phyloP scores from a whole-genome alignment of 2,329 filamentous ascomycete genomes.

The Juglanconis juglandina region DNA sequence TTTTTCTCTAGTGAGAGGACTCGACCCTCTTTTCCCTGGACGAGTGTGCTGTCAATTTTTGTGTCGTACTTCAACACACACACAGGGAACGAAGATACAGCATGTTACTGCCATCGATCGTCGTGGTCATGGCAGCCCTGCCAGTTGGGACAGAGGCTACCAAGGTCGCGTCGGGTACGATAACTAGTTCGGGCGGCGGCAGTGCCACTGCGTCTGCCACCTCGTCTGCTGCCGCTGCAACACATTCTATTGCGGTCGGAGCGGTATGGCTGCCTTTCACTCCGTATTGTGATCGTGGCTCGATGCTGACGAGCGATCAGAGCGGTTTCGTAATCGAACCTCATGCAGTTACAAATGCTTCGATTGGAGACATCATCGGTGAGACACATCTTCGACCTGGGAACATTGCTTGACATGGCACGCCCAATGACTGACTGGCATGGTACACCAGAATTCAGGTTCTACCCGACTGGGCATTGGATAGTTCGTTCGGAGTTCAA shows the following conservation, averaged over 20 bases:
- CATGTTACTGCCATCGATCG: conserved; percentile 17
- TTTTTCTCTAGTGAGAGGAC: neutral
- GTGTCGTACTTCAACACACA: neutral
- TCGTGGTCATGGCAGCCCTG: conserved; percentile 14
- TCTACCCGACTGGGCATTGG: conserved; percentile 62
- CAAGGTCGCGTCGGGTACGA: neutral
- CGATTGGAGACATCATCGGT: conserved; percentile 48
- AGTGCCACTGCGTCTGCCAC: conserved; percentile 3
- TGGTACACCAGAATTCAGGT: conserved; percentile 46
- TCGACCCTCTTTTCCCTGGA: too few species aligned
- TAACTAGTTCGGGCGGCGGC: neutral
- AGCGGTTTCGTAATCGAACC: conserved; percentile 35
- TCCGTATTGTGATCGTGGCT: conserved; percentile 18
- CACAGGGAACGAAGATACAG: neutral
- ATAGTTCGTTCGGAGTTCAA: conserved; percentile 59
- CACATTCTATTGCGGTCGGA: conserved; percentile 28
- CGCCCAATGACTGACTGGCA: conserved; percentile 16
- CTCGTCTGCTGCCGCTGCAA: conserved; percentile 18
- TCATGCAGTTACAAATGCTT: conserved; percentile 28
- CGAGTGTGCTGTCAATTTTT: neutral
- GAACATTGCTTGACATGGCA: neutral
- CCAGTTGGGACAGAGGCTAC: conserved; percentile 5
- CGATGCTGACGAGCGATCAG: conserved; percentile 18
- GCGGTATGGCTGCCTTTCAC: conserved; percentile 22
- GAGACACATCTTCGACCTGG: conserved; percentile 15